A percentile compares a stretch with the other conserved stretches of the same genome.
These are phyloP conservation scores for Paracorniculantispora psalliotae DNA, from an alignment of 2,329 filamentous ascomycete genomes.

Conservation along the genomic window DNA sequence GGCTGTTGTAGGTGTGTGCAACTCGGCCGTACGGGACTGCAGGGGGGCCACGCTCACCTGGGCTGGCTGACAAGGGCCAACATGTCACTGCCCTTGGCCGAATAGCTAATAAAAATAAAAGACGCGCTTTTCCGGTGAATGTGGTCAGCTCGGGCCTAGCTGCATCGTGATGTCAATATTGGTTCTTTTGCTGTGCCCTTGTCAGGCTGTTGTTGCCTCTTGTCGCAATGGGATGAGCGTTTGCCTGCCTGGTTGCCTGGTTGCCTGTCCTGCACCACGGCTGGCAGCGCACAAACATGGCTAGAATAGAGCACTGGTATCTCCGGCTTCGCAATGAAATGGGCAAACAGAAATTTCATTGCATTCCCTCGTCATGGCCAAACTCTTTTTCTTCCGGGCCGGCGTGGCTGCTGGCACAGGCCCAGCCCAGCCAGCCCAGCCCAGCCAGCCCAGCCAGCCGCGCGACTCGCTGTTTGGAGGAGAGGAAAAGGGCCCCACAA, in stretches of 20 bases:
- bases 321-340: too few species aligned
- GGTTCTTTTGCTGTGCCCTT: neutral
- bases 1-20: too few species aligned
- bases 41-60: too few species aligned
- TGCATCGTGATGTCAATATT: neutral
- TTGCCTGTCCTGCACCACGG: too few species aligned
- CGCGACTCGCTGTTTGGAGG: slow-evolving; percentile 1
- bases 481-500: neutral
- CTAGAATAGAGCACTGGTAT: too few species aligned
- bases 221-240: neutral
- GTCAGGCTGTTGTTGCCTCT: neutral
- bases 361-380: slow-evolving; percentile 6
- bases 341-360: too few species aligned
- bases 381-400: neutral
- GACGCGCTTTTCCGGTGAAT: neutral
- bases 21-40: too few species aligned
- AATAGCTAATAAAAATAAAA: too few species aligned
- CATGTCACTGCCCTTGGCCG: neutral
- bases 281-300: too few species aligned
- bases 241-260: neutral
- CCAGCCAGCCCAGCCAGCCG: slow-evolving; percentile 3
- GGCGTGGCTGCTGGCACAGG: neutral
- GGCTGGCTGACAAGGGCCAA: neutral
- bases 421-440: neutral
- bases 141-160: neutral